Evolutionary conservation across 345 rosid genomes (phyloP).

Genomic region (Rhizophora apiculata): DNA sequence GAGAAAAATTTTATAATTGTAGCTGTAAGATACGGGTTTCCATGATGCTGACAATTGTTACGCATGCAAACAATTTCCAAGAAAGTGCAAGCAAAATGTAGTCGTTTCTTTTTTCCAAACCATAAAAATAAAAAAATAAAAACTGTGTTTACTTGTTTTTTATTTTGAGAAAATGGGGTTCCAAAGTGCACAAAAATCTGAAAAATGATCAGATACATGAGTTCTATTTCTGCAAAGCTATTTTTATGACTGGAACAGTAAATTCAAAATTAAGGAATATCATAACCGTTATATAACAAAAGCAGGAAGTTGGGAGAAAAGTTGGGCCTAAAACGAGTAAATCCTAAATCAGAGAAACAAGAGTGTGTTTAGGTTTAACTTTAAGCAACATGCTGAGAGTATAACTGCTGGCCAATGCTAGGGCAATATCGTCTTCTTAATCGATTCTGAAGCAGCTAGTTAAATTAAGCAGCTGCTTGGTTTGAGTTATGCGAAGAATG

Average conservation of each 20-base stretch:
- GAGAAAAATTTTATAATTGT: neutral
- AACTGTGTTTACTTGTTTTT: neutral
- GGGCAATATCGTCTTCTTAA: neutral
- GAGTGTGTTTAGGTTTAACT: too few relatives aligned
- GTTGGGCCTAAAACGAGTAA: neutral
- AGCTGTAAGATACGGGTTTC: constrained; percentile 4
- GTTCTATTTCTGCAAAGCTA: too few relatives aligned
- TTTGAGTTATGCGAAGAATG: neutral
- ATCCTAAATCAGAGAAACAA: neutral
- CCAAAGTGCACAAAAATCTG: too few relatives aligned
- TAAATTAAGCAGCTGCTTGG: neutral
- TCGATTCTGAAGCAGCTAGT: neutral
- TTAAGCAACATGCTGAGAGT: too few relatives aligned
- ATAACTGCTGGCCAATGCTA: neutral
- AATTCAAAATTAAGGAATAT: too few relatives aligned
- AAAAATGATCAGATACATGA: too few relatives aligned
- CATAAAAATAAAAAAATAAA: too few relatives aligned
- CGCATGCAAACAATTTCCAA: neutral
- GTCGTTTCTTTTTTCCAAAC: neutral
- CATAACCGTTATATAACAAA: too few relatives aligned
- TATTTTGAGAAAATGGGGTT: too few relatives aligned
- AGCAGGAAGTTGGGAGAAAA: too few relatives aligned
- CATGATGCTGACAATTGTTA: neutral
- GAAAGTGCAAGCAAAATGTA: neutral
- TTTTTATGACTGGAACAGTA: too few relatives aligned